Base-by-base conservation (phyloP, 495 filamentous ascomycete genomes). In the Aspergillus baeticus region DNA sequence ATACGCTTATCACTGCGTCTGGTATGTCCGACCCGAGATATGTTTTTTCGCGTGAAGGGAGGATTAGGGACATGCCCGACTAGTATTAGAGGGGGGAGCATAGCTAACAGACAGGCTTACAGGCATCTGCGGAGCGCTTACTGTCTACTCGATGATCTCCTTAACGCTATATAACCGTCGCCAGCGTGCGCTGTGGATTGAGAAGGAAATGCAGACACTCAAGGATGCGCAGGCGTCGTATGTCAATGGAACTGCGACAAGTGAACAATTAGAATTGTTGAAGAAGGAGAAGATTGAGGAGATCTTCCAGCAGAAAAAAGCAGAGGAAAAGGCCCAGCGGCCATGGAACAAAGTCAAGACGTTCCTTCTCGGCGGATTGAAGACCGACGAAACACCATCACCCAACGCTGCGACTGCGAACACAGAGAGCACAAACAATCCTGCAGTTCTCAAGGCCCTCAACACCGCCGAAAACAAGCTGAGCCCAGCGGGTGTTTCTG, bases 121-220 rank as follows among this genome's bases (percentile, higher is more conserved):
- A 93, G 91, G 85, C 49, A 67, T 96, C 61, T 83, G 85, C 58
- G 84, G 81, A 60, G 81, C 86, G 50, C 81, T 93, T 35, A 90
- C 89, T 18, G 78, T 85, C 53, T 94, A 91, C 75, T 87, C 93
- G 6, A 80, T 92, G 50, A 81, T 81, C 65, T 92, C 96, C 70
- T 89, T 98, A 84, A 83, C 94, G 26, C 69, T 90, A 39, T 89
- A 93, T 76, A 97, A 96, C 77, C 87, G 90, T 37, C 77, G 79
- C 43, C 84, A 87, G 70, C 79, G 80, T 48, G 74, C 74, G 55
- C 84, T 90, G 54, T 92, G 75, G 75, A 69, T 86, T 69, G 81
- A 84, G 67, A 78, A 80, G 46, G 76, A 87, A 63, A 79, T 88
- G 61, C 78, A 79, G 64, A 75, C 75, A 33, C 64, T 88, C 36